Evolutionary conservation across 2,329 filamentous ascomycete species (phyloP).

Genomic region (Cyphellophora europaea): DNA sequence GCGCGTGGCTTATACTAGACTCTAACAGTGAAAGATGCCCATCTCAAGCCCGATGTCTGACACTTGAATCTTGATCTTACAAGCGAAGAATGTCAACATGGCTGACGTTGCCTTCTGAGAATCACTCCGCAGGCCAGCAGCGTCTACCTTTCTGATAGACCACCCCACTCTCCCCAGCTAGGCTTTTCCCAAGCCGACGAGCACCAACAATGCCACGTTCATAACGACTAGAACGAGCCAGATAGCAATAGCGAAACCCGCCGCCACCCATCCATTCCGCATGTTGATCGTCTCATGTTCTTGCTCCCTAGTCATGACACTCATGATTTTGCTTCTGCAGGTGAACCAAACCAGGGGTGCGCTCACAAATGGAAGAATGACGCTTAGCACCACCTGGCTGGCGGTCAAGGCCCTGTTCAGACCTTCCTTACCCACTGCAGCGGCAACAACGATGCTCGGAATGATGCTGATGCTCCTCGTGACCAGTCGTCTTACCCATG

Average conservation of each 20-base stretch:
- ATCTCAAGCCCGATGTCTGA: no score
- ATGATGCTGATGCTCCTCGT: conserved; percentile 74
- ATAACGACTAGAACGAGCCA: conserved; percentile 69
- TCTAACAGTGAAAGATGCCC: no score
- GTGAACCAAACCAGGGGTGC: conserved; percentile 82
- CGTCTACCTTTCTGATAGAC: no score
- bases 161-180: no score
- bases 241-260: conserved; percentile 49
- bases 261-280: conserved; percentile 61
- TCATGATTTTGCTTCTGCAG: conserved; percentile 71
- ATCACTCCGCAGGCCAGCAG: no score
- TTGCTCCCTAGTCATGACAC: conserved; percentile 33
- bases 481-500: conserved; percentile 69
- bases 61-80: no score
- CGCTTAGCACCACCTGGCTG: conserved; percentile 67
- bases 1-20: no score
- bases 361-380: conserved; percentile 73
- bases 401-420: conserved; percentile 64
- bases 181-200: conserved; percentile 48
- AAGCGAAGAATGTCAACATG: no score
- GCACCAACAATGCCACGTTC: conserved; percentile 66
- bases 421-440: conserved; percentile 61
- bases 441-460: conserved; percentile 78
- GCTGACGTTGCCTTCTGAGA: no score
- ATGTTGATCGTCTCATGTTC: conserved; percentile 44